Conservation (phyloP, 768 basidiomycete species). For the Nidularia sp. region DNA sequence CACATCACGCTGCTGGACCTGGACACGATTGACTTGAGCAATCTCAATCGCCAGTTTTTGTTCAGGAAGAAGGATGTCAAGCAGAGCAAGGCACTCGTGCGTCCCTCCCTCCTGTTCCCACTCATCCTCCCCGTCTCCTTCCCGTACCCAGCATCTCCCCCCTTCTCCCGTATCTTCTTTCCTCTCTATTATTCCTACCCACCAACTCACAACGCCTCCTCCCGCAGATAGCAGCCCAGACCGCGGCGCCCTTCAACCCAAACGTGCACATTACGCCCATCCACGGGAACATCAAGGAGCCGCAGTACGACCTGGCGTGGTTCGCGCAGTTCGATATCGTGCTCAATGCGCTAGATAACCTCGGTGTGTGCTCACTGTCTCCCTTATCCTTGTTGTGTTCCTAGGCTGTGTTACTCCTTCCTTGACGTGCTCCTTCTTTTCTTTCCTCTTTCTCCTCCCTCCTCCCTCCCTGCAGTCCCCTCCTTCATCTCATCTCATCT, state of each 20-base stretch:
- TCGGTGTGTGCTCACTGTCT: constrained; percentile 52
- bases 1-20: constrained; percentile 91
- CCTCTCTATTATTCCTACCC: neutral
- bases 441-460: neutral
- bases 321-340: constrained; percentile 89
- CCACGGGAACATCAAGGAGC: constrained; percentile 94
- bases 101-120: constrained; percentile 10
- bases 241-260: constrained; percentile 82
- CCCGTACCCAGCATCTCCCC: constrained; percentile 10
- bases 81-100: constrained; percentile 88
- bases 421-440: neutral
- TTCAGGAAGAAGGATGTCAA: constrained; percentile 98
- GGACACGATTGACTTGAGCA: constrained; percentile 97
- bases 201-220: neutral
- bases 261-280: constrained; percentile 84
- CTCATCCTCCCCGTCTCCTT: neutral
- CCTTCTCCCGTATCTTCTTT: neutral
- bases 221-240: constrained; percentile 73
- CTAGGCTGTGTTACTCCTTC: neutral
- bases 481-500: neutral
- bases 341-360: constrained; percentile 93
- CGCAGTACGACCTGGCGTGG: constrained; percentile 86
- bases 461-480: neutral
- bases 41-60: constrained; percentile 94
- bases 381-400: neutral